These are phyloP conservation scores for Euryodendron excelsum DNA, from an alignment of 148 eudicot species.

Conservation along the genomic window DNA sequence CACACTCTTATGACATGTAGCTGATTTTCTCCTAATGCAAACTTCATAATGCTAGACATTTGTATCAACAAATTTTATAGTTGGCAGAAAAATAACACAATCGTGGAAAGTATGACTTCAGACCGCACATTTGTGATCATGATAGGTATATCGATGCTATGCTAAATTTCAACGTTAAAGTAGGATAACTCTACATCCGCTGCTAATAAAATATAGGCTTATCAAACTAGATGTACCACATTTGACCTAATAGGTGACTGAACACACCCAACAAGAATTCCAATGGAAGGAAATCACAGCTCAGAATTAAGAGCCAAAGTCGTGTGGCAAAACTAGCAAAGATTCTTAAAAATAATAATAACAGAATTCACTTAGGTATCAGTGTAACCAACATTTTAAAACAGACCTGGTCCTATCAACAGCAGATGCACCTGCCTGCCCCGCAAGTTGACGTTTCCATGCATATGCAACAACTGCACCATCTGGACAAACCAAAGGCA, in stretches of 20 bases:
- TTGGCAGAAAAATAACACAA: background rate
- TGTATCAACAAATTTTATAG: background rate
- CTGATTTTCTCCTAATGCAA: background rate
- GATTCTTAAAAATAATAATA: background rate
- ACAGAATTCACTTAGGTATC: slow-evolving; percentile 2
- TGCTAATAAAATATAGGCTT: background rate
- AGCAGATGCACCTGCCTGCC: slow-evolving; percentile 99
- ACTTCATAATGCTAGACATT: background rate
- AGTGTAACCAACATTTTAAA: background rate
- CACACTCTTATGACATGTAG: background rate
- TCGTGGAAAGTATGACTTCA: background rate
- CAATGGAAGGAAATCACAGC: background rate
- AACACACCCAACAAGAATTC: background rate
- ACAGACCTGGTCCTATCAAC: slow-evolving; percentile 92
- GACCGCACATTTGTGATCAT: background rate
- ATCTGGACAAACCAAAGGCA: slow-evolving; percentile 99
- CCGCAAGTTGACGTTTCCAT: slow-evolving; percentile 99
- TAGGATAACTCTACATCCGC: background rate
- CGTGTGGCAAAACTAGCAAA: background rate
- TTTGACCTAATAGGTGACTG: background rate
- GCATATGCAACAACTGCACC: slow-evolving; percentile 99
- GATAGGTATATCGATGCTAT: background rate
- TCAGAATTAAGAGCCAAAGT: background rate
- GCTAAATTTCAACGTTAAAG: background rate
- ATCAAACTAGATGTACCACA: background rate